Evolutionary conservation across 1,284 basidiomycete species (phyloP), one percentile per base, ranked within the genome.

Genomic region (Marasmius fiardii): DNA sequence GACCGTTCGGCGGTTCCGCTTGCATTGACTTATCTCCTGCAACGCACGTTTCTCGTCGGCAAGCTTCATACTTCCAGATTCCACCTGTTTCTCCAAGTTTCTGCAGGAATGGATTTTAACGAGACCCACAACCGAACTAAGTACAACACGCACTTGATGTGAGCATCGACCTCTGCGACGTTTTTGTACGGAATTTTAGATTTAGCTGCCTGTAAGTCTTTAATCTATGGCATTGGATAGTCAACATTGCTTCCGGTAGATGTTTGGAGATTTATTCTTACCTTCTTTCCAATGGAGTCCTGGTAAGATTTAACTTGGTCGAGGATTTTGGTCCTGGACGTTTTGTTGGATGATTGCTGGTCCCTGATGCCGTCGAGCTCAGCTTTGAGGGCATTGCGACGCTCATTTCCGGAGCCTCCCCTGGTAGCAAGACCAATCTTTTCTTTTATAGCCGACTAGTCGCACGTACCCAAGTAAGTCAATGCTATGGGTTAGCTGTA

Each of bases 41-140:
- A 99, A 80, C 4, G 95, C 93, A 61, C 93, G 88, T 74, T 98
- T 98, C 75, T 99, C 97, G 55, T 98, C 96, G 37, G 90, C 95
- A 55, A 99, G 81, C 71, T 95, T 98, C 82, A 99, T 81, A 60
- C 69, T 85, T 21, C 96, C 97, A 8, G 92, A 90, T 68, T 98
- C 96, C 58, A 99, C 88, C 68, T 95, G 90, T 65, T 82, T 88
- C 60, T 95, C 92, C 65, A 95, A 78, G 61, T 86, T 78, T 64
- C 92, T 95, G 65, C 16, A 61, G 52, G 56, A 51, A 52, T 41
- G 35, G 50, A 31, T 26, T 34, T 26, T 24, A 23, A 14, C 55
- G 35, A 10, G 23, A 43, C 20, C 28, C 43, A 31, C 23, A 56
- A 44, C 52, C 39, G 5, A 23, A 52, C 53, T 43, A 33, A 43